A percentile compares a stretch with the other conserved stretches of the same genome.
These are phyloP conservation scores for Fusarium pseudonygamai DNA, from an alignment of 2,329 filamentous ascomycete species.

Conservation along the genomic window DNA sequence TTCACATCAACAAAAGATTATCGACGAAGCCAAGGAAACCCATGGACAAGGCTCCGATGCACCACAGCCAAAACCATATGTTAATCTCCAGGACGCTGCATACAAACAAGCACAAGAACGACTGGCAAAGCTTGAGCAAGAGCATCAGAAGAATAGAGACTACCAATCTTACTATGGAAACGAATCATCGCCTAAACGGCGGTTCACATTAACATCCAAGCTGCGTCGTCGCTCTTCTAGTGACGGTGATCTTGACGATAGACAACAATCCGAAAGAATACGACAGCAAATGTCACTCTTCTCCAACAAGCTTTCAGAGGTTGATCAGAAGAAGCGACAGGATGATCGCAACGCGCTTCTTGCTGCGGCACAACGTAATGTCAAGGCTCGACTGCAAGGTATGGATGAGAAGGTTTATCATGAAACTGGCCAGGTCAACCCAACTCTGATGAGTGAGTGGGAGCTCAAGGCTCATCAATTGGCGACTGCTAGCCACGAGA, in stretches of 20 bases:
- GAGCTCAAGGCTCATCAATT: conserved; percentile 78
- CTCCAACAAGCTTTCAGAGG: conserved; percentile 71
- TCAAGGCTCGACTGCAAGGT: conserved; percentile 77
- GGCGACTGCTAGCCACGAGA: conserved; percentile 71
- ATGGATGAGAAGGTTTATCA: conserved; percentile 85
- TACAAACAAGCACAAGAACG: conserved; percentile 87
- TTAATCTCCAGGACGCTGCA: conserved; percentile 84
- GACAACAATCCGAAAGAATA: conserved; percentile 75
- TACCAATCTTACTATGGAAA: conserved; percentile 82
- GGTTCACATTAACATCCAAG: conserved; percentile 63
- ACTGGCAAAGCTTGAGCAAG: conserved; percentile 80
- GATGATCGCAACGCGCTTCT: conserved; percentile 80
- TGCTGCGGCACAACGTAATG: conserved; percentile 84
- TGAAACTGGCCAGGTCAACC: conserved; percentile 78
- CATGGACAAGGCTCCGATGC: conserved; percentile 48
- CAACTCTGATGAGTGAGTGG: conserved; percentile 78
- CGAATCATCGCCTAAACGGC: conserved; percentile 50
- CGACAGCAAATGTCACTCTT: conserved; percentile 83
- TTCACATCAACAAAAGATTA: conserved; percentile 70
- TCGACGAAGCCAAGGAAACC: conserved; percentile 59
- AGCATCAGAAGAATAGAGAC: conserved; percentile 68
- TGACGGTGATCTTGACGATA: conserved; percentile 72
- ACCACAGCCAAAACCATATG: conserved; percentile 61
- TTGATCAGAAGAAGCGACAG: conserved; percentile 78
- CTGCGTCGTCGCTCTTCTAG: conserved; percentile 72